Percentiles rank a stretch among this genome's conserved stretches.
phyloP scores from a whole-genome alignment of 192 early-diverging fungal species.

The Umbelopsis sp. region DNA sequence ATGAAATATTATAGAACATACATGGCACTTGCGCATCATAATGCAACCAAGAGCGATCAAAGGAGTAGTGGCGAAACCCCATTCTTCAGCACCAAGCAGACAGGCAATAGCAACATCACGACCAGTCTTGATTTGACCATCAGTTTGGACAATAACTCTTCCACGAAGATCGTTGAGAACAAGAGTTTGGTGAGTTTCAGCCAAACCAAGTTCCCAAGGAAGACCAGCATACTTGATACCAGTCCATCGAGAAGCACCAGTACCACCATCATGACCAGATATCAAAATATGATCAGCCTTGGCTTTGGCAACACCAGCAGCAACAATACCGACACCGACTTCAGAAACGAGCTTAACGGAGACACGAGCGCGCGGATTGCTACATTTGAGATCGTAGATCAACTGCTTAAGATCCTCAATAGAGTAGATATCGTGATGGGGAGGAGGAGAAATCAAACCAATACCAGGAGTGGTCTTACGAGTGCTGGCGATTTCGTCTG shows the following conservation, averaged over 20 bases:
- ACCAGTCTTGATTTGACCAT: constrained; percentile 98
- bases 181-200: constrained; percentile 99
- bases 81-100: constrained; percentile 98
- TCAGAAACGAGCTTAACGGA: constrained; percentile 98
- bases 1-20: too few species aligned
- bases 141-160: constrained; percentile 94
- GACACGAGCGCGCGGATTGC: constrained; percentile 89
- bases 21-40: constrained; percentile 85
- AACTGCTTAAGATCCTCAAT: constrained; percentile 99
- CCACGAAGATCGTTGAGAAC: constrained; percentile 97
- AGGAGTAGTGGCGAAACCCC: constrained; percentile 98
- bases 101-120: constrained; percentile 97
- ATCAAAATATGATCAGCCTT: constrained; percentile 95
- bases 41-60: constrained; percentile 96
- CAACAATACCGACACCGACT: constrained; percentile 97
- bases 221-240: constrained; percentile 98
- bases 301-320: constrained; percentile 96
- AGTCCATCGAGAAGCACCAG: constrained; percentile 95
- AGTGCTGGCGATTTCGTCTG: constrained; percentile 77
- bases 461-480: constrained; percentile 95
- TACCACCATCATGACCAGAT: constrained; percentile 98
- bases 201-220: constrained; percentile 98
- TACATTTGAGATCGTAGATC: constrained; percentile 96
- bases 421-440: constrained; percentile 99
- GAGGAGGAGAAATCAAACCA: constrained; percentile 95